Conservation (phyloP, 2,329 filamentous ascomycete genomes). For the Paecilomyces niveus region DNA sequence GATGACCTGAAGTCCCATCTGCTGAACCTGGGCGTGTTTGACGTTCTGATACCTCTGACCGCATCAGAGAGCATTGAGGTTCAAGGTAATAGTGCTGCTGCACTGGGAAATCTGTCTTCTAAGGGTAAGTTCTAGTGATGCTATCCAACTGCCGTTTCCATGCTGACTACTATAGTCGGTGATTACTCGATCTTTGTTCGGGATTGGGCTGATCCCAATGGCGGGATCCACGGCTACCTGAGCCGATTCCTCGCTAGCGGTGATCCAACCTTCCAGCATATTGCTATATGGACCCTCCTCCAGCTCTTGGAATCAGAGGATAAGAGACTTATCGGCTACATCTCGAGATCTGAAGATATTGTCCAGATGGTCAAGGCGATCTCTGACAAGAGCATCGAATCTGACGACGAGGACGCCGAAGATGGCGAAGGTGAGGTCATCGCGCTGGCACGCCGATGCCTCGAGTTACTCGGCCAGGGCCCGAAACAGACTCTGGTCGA, state of each 20-base stretch:
- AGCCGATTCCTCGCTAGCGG: constrained; percentile 88
- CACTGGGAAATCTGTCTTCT: constrained; percentile 88
- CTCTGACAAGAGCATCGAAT: constrained; percentile 79
- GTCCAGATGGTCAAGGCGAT: constrained; percentile 89
- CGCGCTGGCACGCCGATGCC: constrained; percentile 78
- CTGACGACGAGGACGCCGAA: constrained; percentile 77
- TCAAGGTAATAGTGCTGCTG: constrained; percentile 94
- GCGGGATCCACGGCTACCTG: constrained; percentile 92
- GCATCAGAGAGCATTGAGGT: constrained; percentile 96
- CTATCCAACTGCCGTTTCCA: background rate
- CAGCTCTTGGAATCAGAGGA: constrained; percentile 95
- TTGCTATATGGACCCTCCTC: constrained; percentile 95
- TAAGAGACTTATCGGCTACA: constrained; percentile 76
- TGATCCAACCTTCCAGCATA: constrained; percentile 97
- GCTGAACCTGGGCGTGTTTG: constrained; percentile 86
- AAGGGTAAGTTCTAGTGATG: constrained; percentile 61
- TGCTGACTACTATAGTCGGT: constrained; percentile 57
- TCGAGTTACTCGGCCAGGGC: constrained; percentile 75
- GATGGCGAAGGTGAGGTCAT: constrained; percentile 92
- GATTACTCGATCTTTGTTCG: constrained; percentile 95
- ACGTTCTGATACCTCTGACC: constrained; percentile 90
- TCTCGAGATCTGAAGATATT: constrained; percentile 83
- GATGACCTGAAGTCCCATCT: constrained; percentile 92
- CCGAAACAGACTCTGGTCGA: constrained; percentile 74
- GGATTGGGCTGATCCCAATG: constrained; percentile 86